Base-by-base conservation (phyloP, 73 alveolate species). In the Blepharisma stoltei region DNA sequence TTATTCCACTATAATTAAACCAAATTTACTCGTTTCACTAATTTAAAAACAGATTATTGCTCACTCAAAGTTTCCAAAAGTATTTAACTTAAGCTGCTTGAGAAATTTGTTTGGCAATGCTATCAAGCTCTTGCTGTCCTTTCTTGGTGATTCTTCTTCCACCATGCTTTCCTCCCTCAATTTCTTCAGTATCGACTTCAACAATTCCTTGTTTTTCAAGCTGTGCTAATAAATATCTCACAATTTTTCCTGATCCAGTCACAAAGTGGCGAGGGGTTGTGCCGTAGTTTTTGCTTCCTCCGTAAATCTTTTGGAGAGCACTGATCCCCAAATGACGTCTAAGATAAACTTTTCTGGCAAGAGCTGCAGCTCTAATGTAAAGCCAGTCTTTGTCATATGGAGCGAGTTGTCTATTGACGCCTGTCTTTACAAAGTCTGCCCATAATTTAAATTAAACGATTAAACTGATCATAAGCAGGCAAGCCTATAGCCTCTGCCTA, bases 361-460 rank as follows among this genome's bases (percentile, higher is more conserved):
- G 83, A 7, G 99, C 95, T 20, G 99, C 98, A 20, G 99, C 97
- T 93, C 97, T 93, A 60, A 91, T 80, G 96, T 95, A 95, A 48
- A 95, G 89, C 97, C 97, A 95, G 91, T 95, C 99, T 27, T 83
- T 84, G 81, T 87, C 95, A 67, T 86, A 82, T 9, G 99, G 99
- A 54, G 96, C 97, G 78, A 92, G 86, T 60, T 91, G 95, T 73
- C 82, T 88, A 76, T 88, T 89, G 80, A 89, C 82, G 45, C 94
- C 95, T 70, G 98, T 89, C 91, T 94, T 95, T 67, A 85, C 97
- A 81, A 87, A 86, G 25, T 82, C 53, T 46, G 93, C 91, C 97
- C 97, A 95, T n/a, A n/a, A n/a, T n/a, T n/a, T n/a, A n/a, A n/a
- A n/a, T n/a, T n/a, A n/a, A n/a, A n/a, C n/a, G n/a, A n/a, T n/a